Evolutionary conservation across 768 basidiomycete genomes (phyloP), one percentile per base, ranked within the genome.

Genomic region (Hortiboletus campestris): DNA sequence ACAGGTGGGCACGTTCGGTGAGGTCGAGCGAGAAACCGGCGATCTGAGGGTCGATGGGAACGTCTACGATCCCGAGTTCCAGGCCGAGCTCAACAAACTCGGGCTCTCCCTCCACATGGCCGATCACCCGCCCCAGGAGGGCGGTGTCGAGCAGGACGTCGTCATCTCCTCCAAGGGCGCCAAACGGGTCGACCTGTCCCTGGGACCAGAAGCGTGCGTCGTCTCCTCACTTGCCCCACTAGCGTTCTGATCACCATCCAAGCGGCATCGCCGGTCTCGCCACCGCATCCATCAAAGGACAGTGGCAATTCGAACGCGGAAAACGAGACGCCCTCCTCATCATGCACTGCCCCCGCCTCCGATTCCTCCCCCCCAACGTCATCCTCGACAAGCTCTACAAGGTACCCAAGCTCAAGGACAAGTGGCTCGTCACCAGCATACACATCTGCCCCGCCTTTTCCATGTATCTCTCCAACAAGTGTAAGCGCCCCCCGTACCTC

Each of bases 1-100:
- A 3, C 51, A 74, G 75, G 74, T 75, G 2, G 74, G 74, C 3
- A 61, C 72, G 16, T 75, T 69, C 41, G 74, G 74, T 16, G 51
- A 46, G 2, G 31, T 76, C 34, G 64, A 75, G 6, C 25, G 11
- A 0, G 60, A 63, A 0, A 73, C 69, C 1, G 74, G 74, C n/a
- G 62, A 64, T 8, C 53, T 75, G 34, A 50, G 54, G 2, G 63
- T 65, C 46, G 60, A 68, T 0, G 74, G 74, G 0, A 75, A 73
- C 53, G 67, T 75, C 45, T 76, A 75, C 29, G 49, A 64, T 2
- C 31, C 51, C 1, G 41, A 57, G 0, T 63, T 60, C 22, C 70
- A 66, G 14, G 14, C 2, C 2, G 57, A 58, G 4, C 50, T 74
- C 1, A 22, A 63, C 40, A 52, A 8, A 0, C 52, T 59, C 4